Evolutionary conservation across 2,329 filamentous ascomycete genomes (phyloP).

Genomic region (Sclerotinia sclerotiorum): DNA sequence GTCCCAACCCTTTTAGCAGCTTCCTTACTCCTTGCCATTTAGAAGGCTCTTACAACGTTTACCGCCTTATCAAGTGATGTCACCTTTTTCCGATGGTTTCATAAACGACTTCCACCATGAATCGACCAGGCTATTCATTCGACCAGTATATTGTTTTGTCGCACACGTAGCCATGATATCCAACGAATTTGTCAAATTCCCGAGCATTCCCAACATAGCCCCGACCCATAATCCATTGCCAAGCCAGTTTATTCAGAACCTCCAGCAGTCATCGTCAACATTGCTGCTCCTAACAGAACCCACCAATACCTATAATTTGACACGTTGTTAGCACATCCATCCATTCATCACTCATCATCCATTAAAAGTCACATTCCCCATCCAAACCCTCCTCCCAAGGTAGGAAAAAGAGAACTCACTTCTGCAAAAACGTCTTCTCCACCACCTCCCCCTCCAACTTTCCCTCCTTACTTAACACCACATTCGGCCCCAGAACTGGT

Average conservation of each 20-base stretch:
- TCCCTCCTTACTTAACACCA: constrained; percentile 61
- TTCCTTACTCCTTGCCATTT: background rate
- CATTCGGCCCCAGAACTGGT: constrained; percentile 62
- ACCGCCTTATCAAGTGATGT: too few relatives aligned
- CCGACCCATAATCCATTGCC: background rate
- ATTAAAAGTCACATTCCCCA: too few relatives aligned
- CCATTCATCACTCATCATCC: background rate
- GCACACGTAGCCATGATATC: background rate
- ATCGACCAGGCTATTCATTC: too few relatives aligned
- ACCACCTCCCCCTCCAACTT: constrained; percentile 54
- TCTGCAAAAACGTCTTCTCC: constrained; percentile 67
- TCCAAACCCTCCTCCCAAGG: background rate
- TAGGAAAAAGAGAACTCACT: constrained; percentile 48
- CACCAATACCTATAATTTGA: constrained; percentile 56
- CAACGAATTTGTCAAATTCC: background rate
- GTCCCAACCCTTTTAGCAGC: background rate
- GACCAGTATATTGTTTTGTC: background rate
- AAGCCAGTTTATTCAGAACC: constrained; percentile 45
- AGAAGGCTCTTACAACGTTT: background rate
- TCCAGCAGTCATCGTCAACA: constrained; percentile 55
- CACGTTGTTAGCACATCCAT: background rate
- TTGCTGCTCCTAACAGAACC: constrained; percentile 53
- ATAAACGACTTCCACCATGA: too few relatives aligned
- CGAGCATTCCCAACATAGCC: background rate
- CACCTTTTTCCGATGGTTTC: background rate